Evolutionary conservation across 768 basidiomycete genomes (phyloP).

Genomic region (Asterophora parasitica): DNA sequence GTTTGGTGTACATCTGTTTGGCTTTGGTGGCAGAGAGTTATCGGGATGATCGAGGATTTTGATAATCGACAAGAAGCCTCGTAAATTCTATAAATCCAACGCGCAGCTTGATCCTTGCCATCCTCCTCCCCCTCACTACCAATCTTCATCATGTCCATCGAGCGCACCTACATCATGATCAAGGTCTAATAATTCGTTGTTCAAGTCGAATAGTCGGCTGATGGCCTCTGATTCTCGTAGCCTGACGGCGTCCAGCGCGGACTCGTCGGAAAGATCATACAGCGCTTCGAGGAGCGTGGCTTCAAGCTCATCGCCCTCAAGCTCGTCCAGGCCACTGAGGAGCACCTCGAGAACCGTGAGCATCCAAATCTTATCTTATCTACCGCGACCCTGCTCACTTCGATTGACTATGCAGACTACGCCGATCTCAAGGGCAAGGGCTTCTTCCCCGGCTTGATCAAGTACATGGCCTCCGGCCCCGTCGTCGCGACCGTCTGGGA

Average conservation of each 20-base stretch:
- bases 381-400: conserved; percentile 4
- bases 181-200: conserved; percentile 53
- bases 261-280: conserved; percentile 93
- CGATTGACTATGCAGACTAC: conserved; percentile 64
- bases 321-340: conserved; percentile 71
- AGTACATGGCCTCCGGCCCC: conserved; percentile 94
- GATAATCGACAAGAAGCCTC: conserved; percentile 14
- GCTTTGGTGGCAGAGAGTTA: conserved; percentile 24
- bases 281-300: conserved; percentile 95
- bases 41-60: conserved; percentile 25
- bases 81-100: conserved; percentile 10
- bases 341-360: conserved; percentile 89
- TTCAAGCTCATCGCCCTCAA: conserved; percentile 97
- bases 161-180: conserved; percentile 99
- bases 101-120: conserved; percentile 18
- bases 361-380: conserved; percentile 14
- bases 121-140: conserved; percentile 22
- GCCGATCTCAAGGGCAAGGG: conserved; percentile 89
- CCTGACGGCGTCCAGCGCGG: conserved; percentile 98
- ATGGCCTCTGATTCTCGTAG: conserved; percentile 33
- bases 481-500: conserved; percentile 96
- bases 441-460: conserved; percentile 96
- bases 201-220: conserved; percentile 7
- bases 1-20: conserved; percentile 43
- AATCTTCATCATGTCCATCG: conserved; percentile 55